phyloP scores from a whole-genome alignment of 805 yeast genomes.

The Saccharomyces jurei region DNA sequence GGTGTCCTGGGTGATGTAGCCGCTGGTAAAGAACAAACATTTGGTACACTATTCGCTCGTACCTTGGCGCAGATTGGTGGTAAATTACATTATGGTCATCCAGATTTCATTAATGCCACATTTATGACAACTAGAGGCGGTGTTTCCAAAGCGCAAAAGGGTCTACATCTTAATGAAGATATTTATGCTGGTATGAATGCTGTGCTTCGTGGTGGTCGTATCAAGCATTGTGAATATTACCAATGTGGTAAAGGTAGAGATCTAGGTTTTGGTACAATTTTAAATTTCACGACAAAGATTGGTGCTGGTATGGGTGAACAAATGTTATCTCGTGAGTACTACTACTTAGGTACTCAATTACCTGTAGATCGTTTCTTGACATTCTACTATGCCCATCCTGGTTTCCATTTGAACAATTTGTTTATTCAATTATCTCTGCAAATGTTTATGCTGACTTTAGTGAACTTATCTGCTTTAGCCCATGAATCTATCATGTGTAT shows the following conservation, averaged over 20 bases:
- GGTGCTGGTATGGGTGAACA: slow-evolving; percentile 99
- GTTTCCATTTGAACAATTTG: slow-evolving; percentile 85
- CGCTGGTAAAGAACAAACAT: slow-evolving; percentile 95
- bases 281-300: slow-evolving; percentile 89
- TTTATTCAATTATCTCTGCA: slow-evolving; percentile 81
- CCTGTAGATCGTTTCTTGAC: slow-evolving; percentile 86
- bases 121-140: slow-evolving; percentile 96
- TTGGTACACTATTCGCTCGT: slow-evolving; percentile 90
- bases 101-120: slow-evolving; percentile 83
- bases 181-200: slow-evolving; percentile 95
- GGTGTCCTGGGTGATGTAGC: slow-evolving; percentile 94
- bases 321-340: slow-evolving; percentile 83
- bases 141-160: slow-evolving; percentile 89
- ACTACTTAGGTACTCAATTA: slow-evolving; percentile 78
- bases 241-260: slow-evolving; percentile 98
- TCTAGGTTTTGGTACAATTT: slow-evolving; percentile 83
- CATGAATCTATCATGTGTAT: slow-evolving; percentile 66
- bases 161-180: slow-evolving; percentile 88
- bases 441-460: slow-evolving; percentile 70
- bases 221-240: slow-evolving; percentile 89
- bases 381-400: slow-evolving; percentile 93
- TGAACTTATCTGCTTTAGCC: slow-evolving; percentile 69
- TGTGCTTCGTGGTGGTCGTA: slow-evolving; percentile 79
- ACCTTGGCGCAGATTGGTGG: slow-evolving; percentile 91
- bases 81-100: slow-evolving; percentile 92